phyloP scores from a whole-genome alignment of 345 rosid genomes.

The Rhodamnia argentea region DNA sequence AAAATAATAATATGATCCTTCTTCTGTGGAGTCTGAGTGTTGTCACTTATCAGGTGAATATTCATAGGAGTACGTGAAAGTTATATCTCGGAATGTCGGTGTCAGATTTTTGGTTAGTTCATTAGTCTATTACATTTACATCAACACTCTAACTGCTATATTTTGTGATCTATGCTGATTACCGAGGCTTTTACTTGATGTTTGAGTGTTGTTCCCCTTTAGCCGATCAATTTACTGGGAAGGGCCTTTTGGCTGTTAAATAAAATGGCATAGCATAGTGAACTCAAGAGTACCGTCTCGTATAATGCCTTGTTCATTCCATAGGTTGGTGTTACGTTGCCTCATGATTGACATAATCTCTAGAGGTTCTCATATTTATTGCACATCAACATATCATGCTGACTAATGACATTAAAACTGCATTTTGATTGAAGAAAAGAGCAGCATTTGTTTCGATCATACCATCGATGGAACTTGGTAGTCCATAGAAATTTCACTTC shows the following conservation, averaged over 20 bases:
- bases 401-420: neutral
- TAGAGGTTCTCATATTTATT: neutral
- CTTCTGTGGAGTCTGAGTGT: neutral
- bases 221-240: neutral
- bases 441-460: neutral
- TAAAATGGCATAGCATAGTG: neutral
- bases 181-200: neutral
- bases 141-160: neutral
- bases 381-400: neutral
- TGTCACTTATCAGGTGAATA: neutral
- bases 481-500: neutral
- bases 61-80: neutral
- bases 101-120: neutral
- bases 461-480: neutral
- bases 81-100: neutral
- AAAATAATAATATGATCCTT: neutral
- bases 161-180: neutral
- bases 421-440: neutral
- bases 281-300: neutral
- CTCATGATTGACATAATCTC: neutral
- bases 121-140: neutral
- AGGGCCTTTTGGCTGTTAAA: neutral
- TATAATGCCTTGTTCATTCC: neutral
- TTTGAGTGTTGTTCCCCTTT: neutral
- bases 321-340: neutral